These are phyloP conservation scores for Cercospora sp. DNA, from an alignment of 2,329 filamentous ascomycete species.

Conservation along the genomic window DNA sequence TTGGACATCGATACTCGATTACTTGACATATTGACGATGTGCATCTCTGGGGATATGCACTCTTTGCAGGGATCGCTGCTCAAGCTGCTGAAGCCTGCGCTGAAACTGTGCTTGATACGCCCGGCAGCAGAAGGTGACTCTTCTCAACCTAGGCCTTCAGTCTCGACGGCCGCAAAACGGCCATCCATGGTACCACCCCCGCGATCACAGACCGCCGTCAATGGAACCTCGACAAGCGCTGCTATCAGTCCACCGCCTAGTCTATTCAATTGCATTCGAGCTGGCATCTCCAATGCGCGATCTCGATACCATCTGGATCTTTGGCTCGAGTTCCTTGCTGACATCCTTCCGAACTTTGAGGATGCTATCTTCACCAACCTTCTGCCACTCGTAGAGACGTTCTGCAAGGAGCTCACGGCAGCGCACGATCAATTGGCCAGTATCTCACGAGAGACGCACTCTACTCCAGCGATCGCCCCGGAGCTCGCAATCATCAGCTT, in stretches of 20 bases:
- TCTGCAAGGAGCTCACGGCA: conserved; percentile 73
- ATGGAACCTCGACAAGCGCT: neutral
- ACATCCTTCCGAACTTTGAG: conserved; percentile 80
- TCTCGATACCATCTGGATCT: conserved; percentile 81
- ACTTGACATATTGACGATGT: conserved; percentile 28
- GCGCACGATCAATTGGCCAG: conserved; percentile 71
- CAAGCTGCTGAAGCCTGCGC: conserved; percentile 71
- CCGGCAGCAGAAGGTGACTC: neutral
- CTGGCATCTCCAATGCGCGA: conserved; percentile 71
- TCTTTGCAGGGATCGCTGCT: conserved; percentile 58
- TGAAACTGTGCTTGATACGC: conserved; percentile 57
- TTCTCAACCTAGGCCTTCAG: neutral
- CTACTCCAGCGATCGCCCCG: conserved; percentile 22
- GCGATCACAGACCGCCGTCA: conserved; percentile 7
- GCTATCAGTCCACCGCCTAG: conserved; percentile 58
- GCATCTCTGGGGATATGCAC: conserved; percentile 25
- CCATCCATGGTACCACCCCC: conserved; percentile 4
- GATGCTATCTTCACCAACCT: conserved; percentile 86
- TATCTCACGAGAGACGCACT: conserved; percentile 52
- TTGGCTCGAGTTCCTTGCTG: conserved; percentile 83
- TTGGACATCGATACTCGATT: conserved; percentile 33
- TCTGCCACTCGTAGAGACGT: conserved; percentile 84
- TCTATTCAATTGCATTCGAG: conserved; percentile 80
- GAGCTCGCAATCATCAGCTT: conserved; percentile 47
- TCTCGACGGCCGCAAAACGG: conserved; percentile 3